Evolutionary conservation across 1,139 yeast species (phyloP), one percentile per base, ranked within the genome.

Genomic region (Hanseniaspora uvarum): DNA sequence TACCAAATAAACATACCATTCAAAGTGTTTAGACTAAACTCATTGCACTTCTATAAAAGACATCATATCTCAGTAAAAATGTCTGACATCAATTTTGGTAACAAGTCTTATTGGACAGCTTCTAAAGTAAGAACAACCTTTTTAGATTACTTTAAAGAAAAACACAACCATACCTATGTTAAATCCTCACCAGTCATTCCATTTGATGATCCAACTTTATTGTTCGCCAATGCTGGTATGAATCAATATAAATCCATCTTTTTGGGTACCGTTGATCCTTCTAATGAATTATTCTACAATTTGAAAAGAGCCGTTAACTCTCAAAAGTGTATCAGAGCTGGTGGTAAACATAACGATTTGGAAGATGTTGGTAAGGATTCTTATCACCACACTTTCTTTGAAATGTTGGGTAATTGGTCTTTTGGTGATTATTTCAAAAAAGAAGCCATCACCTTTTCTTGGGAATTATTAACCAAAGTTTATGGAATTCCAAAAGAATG

Each of bases 341-440:
- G 99, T 69, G 99, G 99, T 68, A 92, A 92, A 71, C 99, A 92
- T 70, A 92, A 92, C 66, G 99, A 92, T 72, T 79, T 92, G 66
- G 99, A 92, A 68, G 99, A 92, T 70, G 99, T 92, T 48, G 99
- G 99, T 59, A 81, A 86, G 67, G 99, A 92, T 69, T 86, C 95
- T 55, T 92, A 92, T 67, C 99, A 92, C 69, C 99, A 92, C 70
- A 92, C 99, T 12, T 92, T 94, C 66, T 92, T 92, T 63, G 99
- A 92, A 73, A 92, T 92, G 99, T 79, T 92, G 72, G 99, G 99
- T 62, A 92, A 92, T 75, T 92, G 99, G 99, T 92, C 98, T 6
- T 92, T 92, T 70, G 99, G 99, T 61, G 98, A 92, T 70, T 92
- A 92, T 69, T 92, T 92, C 79, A 92, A 92, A 71, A 79, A 83